These are phyloP conservation scores for Daldinia caldariorum DNA, from an alignment of 495 filamentous ascomycete genomes.

Conservation along the genomic window DNA sequence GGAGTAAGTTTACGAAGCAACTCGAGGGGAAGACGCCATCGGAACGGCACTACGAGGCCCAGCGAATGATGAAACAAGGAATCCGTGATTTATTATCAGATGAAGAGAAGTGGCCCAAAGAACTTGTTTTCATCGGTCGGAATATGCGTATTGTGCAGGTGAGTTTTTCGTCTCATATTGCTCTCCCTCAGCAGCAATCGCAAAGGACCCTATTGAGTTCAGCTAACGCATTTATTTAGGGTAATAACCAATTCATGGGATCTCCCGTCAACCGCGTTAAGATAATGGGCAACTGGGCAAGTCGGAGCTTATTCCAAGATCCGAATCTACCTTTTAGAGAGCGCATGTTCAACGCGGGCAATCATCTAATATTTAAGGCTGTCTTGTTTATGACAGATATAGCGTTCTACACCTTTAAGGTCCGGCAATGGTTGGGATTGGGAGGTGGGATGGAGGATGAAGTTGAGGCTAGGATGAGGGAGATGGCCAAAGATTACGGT, in stretches of 20 bases:
- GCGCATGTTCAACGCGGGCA: slow-evolving; percentile 64
- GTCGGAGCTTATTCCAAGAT: slow-evolving; percentile 76
- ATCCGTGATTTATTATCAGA: slow-evolving; percentile 86
- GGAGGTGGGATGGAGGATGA: slow-evolving; percentile 94
- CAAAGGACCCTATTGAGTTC: not conserved
- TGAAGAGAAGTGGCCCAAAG: slow-evolving; percentile 90
- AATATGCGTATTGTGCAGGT: slow-evolving; percentile 89
- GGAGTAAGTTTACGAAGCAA: slow-evolving; percentile 63
- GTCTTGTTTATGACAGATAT: slow-evolving; percentile 83
- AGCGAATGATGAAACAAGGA: slow-evolving; percentile 82
- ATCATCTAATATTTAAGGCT: slow-evolving; percentile 80
- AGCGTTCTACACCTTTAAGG: slow-evolving; percentile 80
- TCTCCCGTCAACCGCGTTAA: slow-evolving; percentile 95
- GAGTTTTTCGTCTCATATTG: slow-evolving; percentile 2
- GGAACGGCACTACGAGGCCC: slow-evolving; percentile 82
- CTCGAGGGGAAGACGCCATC: slow-evolving; percentile 66
- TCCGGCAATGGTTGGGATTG: slow-evolving; percentile 75
- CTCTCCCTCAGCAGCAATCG: not conserved
- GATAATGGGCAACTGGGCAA: slow-evolving; percentile 92
- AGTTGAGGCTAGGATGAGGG: slow-evolving; percentile 84
- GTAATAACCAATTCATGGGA: slow-evolving; percentile 76
- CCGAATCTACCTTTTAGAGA: slow-evolving; percentile 51
- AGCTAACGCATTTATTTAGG: slow-evolving; percentile 33
- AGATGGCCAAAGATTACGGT: slow-evolving; percentile 89
- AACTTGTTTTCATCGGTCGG: slow-evolving; percentile 94